These are phyloP conservation scores for Podila minutissima DNA, from an alignment of 192 early-diverging fungal species.

Conservation along the genomic window DNA sequence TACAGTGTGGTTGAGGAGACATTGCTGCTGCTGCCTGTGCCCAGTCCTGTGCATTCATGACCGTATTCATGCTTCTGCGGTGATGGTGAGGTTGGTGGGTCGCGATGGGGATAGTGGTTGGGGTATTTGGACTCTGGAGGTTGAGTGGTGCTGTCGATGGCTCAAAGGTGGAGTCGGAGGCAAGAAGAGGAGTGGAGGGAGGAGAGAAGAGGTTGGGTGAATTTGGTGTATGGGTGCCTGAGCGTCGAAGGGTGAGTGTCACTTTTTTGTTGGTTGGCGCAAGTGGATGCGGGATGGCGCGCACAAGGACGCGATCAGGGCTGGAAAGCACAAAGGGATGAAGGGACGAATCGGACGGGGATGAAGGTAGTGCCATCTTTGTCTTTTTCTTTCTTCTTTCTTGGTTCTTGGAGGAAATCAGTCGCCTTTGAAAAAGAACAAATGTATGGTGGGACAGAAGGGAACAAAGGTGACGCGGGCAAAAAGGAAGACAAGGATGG, in stretches of 20 bases:
- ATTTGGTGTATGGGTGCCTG: background rate
- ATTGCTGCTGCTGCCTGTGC: background rate
- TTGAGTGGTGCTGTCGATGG: slow-evolving; percentile 22
- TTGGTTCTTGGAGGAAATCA: background rate
- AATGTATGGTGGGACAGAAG: background rate
- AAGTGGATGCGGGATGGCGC: slow-evolving; percentile 34
- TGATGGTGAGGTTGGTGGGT: background rate
- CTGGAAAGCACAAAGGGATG: slow-evolving; percentile 32
- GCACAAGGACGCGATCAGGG: slow-evolving; percentile 36
- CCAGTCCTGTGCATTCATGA: background rate
- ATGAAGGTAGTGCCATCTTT: slow-evolving; percentile 32
- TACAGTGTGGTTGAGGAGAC: background rate
- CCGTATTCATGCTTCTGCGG: background rate
- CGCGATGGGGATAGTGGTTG: background rate
- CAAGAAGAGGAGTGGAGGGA: background rate
- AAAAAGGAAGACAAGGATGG: background rate
- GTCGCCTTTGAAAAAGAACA: background rate
- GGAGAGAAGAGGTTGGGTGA: background rate
- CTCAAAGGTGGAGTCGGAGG: background rate
- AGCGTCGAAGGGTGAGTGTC: slow-evolving; percentile 36
- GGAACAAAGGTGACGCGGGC: background rate
- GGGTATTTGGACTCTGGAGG: slow-evolving; percentile 26
- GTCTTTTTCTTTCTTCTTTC: background rate
- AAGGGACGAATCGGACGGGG: slow-evolving; percentile 22
- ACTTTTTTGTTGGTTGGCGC: slow-evolving; percentile 47